Conservation (phyloP, 805 yeast species). For the Schizosaccharomyces lindneri region DNA sequence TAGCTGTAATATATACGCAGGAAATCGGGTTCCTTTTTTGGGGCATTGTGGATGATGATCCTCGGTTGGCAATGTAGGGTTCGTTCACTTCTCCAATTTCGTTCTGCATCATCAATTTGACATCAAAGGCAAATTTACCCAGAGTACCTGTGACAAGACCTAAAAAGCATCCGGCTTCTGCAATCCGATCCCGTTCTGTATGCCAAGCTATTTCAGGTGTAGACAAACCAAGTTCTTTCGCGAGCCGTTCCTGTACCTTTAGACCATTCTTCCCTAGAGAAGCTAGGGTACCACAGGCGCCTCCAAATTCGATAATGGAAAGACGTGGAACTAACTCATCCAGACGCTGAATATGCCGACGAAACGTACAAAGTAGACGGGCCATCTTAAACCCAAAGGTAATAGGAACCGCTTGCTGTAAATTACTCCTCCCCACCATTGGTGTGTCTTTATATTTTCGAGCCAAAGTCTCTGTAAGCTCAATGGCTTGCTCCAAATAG, state of each 20-base stretch:
- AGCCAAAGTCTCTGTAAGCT: neutral
- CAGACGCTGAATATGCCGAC: neutral
- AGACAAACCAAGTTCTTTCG: neutral
- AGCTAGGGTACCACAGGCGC: neutral
- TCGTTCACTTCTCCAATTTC: neutral
- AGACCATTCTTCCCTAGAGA: neutral
- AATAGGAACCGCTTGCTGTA: neutral
- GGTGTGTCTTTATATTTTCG: neutral
- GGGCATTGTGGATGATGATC: constrained; percentile 2
- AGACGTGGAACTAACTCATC: neutral
- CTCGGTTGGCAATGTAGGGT: neutral
- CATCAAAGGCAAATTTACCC: neutral
- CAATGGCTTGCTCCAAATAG: neutral
- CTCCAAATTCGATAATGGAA: neutral
- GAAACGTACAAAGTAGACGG: neutral
- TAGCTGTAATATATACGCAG: neutral
- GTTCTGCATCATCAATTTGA: neutral
- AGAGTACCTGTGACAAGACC: neutral
- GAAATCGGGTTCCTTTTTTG: constrained; percentile 1
- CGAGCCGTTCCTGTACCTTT: neutral
- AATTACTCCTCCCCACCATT: neutral
- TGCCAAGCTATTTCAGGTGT: neutral
- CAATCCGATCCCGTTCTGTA: constrained; percentile 1
- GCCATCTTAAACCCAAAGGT: neutral
- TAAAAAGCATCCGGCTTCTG: neutral